Evolutionary conservation across 192 early-diverging fungal genomes (phyloP), one percentile per base, ranked within the genome.

Genomic region (Backusella tarrabulga): DNA sequence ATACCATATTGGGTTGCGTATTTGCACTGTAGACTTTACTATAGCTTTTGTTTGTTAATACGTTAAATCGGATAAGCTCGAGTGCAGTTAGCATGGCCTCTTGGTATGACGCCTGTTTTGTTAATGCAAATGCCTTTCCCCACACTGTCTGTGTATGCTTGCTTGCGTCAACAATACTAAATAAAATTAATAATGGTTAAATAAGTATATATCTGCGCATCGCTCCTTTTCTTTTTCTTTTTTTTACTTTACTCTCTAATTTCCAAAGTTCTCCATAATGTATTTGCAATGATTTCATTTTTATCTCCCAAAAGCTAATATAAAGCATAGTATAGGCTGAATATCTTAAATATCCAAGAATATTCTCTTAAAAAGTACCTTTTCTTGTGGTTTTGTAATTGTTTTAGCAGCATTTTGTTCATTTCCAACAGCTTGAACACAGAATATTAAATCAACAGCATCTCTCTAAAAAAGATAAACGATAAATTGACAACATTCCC

Each of bases 1-100:
- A 87, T 75, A 73, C 83, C 77, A 60, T 63, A 73, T 73, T 83
- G 71, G 56, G 56, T 29, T 63, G 56, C 21, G 21, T 29, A 26
- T 63, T 63, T 26, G 56, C 23, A 63, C 23, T 63, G 72, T 88
- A 90, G 5, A 74, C 77, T 63, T 79, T 81, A 44, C 87, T 88
- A 71, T 84, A 87, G 5, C 77, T 77, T n/a, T 80, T 81, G 12
- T 82, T 79, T 34, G 85, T 87, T 40, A 90, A 69, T 23, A 87
- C 73, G 9, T 84, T 83, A 50, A 83, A 82, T 41, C 85, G 79
- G 34, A 90, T 82, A 32, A 90, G 72, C 60, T 88, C 89, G 73
- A 90, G 78, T 5, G 89, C 89, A 50, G 84, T 74, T 38, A 88
- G 81, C 14, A 87, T 76, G 6, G 85, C 83, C 74, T 90, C 88